Evolutionary conservation across 2,329 filamentous ascomycete species (phyloP).

Genomic region (Pseudonectria foliicola): DNA sequence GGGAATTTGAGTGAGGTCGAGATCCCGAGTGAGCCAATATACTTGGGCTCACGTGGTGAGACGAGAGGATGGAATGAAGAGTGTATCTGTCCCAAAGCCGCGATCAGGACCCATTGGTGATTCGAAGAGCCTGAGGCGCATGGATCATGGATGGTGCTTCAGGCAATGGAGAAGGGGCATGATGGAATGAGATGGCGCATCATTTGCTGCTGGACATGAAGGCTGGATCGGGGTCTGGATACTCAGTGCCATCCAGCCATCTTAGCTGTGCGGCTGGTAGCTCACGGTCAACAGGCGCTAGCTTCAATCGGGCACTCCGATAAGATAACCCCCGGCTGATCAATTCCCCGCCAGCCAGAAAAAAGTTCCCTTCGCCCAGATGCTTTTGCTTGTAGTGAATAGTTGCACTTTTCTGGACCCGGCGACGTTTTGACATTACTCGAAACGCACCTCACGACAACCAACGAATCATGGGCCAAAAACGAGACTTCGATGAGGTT

Average conservation of each 20-base stretch:
- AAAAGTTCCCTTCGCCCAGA: conserved; percentile 14
- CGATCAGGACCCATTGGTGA: conserved; percentile 7
- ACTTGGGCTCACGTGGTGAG: neutral
- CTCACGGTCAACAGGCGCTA: conserved; percentile 7
- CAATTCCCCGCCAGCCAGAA: conserved; percentile 12
- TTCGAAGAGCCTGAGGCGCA: conserved; percentile 5
- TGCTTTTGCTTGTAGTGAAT: neutral
- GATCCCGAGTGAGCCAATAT: neutral
- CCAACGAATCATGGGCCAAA: conserved; percentile 23
- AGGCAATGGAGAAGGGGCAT: too few species aligned
- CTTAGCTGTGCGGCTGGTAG: too few species aligned
- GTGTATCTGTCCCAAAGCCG: neutral
- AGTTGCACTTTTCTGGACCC: neutral
- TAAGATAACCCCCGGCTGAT: conserved; percentile 17
- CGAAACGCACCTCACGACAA: too few species aligned
- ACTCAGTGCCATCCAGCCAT: conserved; percentile 1
- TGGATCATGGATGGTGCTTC: conserved; percentile 5
- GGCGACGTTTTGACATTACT: too few species aligned
- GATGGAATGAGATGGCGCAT: conserved; percentile 3
- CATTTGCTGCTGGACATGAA: neutral
- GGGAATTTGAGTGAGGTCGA: neutral
- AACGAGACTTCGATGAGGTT: conserved; percentile 25
- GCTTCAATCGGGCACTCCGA: conserved; percentile 10
- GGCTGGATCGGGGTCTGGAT: conserved; percentile 1
- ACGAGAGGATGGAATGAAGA: neutral